Evolutionary conservation across 148 eudicot genomes (phyloP).

Genomic region (Heliamphora exappendiculata): DNA sequence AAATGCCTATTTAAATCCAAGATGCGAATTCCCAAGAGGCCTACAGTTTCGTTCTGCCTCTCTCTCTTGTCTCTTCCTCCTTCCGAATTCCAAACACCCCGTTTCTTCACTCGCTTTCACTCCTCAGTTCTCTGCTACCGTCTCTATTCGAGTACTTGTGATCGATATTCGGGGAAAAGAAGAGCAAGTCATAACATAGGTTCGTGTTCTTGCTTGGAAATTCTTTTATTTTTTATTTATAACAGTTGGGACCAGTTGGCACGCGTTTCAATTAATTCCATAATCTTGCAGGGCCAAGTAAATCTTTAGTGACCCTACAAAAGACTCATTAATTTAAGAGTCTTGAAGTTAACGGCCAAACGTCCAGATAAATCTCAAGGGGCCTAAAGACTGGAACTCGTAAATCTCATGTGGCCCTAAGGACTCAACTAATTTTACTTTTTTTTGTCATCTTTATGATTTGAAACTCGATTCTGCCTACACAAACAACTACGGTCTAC

Average conservation of each 20-base stretch:
- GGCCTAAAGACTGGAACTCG: too few species aligned
- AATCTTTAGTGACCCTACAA: too few species aligned
- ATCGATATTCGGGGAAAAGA: background rate
- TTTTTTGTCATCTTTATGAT: too few species aligned
- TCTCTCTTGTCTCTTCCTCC: background rate
- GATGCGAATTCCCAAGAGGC: constrained; percentile 11
- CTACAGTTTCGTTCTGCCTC: constrained; percentile 3
- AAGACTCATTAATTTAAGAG: too few species aligned
- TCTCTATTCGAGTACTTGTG: background rate
- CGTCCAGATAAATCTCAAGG: too few species aligned
- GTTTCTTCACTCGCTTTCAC: background rate
- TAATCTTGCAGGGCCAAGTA: too few species aligned
- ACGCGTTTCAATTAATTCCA: background rate
- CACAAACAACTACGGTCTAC: too few species aligned
- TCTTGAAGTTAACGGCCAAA: too few species aligned
- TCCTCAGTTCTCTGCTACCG: background rate
- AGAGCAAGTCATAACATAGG: background rate
- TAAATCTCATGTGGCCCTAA: too few species aligned
- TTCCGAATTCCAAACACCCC: background rate
- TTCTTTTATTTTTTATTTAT: background rate
- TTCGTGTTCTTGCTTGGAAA: background rate
- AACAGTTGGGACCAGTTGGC: too few species aligned
- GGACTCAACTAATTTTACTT: too few species aligned
- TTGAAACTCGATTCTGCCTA: too few species aligned
- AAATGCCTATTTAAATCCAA: constrained; percentile 9